A percentile compares a stretch with the other conserved stretches of the same genome.
Evolutionary conservation across 2,329 filamentous ascomycete species (phyloP).

Genomic region (Pyricularia sp.): DNA sequence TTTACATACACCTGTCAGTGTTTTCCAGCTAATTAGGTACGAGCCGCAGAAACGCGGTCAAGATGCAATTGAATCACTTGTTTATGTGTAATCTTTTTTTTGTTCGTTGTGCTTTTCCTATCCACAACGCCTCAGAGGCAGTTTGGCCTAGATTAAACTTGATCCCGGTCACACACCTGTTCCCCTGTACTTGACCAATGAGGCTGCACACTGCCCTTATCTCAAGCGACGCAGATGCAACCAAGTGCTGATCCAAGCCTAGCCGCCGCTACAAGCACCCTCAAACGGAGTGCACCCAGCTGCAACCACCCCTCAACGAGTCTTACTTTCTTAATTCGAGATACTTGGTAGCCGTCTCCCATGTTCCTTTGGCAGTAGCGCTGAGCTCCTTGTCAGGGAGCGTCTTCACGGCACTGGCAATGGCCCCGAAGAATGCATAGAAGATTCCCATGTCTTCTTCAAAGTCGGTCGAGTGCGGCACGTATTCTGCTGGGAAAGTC

Average conservation of each 20-base stretch:
- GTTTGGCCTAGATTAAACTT: background rate
- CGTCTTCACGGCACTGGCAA: constrained; percentile 47
- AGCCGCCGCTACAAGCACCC: background rate
- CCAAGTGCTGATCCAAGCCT: background rate
- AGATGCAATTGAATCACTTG: background rate
- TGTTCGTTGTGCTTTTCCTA: background rate
- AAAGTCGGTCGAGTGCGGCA: constrained; percentile 51
- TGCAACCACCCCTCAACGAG: background rate
- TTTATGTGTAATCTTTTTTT: background rate
- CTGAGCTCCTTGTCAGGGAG: constrained; percentile 38
- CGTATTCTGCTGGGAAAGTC: constrained; percentile 42
- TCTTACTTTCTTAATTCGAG: constrained; percentile 28
- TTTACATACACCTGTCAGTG: background rate
- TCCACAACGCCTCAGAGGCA: background rate
- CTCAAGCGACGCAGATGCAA: background rate
- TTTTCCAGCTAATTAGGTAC: background rate
- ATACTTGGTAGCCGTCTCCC: constrained; percentile 47
- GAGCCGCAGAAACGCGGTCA: background rate
- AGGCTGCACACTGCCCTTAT: background rate
- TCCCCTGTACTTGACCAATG: background rate
- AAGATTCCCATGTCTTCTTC: constrained; percentile 50
- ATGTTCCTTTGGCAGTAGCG: constrained; percentile 36
- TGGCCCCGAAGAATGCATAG: constrained; percentile 47
- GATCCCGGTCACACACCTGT: background rate
- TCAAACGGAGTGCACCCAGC: background rate